These are phyloP conservation scores for Annulohypoxylon nitens DNA, from an alignment of 495 filamentous ascomycete species.

Conservation along the genomic window DNA sequence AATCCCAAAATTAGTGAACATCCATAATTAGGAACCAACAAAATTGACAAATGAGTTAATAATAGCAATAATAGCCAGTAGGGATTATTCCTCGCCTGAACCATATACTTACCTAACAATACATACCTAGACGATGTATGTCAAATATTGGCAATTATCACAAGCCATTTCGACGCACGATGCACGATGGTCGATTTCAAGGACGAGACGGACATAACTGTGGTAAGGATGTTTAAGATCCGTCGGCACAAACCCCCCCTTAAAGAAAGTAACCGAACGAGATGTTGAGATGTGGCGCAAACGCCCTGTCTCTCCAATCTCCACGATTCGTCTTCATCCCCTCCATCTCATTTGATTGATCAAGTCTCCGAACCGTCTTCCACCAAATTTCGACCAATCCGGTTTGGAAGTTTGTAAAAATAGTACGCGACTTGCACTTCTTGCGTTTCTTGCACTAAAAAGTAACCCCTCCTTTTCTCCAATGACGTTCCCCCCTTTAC, in stretches of 20 bases:
- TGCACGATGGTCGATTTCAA: background rate
- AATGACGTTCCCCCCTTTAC: conserved; percentile 10
- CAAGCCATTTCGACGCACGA: background rate
- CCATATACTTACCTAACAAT: background rate
- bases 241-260: background rate
- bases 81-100: background rate
- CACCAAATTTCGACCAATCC: conserved; percentile 1
- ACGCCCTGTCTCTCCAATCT: conserved; percentile 29
- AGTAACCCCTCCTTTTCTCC: background rate
- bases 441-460: background rate
- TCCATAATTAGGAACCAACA: conserved; percentile 5
- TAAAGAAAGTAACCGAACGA: background rate
- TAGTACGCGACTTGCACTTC: too few relatives aligned
- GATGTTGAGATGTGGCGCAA: conserved; percentile 30
- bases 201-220: background rate
- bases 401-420: background rate
- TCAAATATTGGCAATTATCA: background rate
- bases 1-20: background rate
- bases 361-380: conserved; percentile 30
- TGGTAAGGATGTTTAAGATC: background rate
- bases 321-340: conserved; percentile 23
- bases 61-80: background rate
- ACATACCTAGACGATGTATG: background rate
- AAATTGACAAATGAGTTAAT: background rate
- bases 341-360: conserved; percentile 18